Evolutionary conservation across 2,329 filamentous ascomycete genomes (phyloP).

Genomic region (Trichoderma koningii): DNA sequence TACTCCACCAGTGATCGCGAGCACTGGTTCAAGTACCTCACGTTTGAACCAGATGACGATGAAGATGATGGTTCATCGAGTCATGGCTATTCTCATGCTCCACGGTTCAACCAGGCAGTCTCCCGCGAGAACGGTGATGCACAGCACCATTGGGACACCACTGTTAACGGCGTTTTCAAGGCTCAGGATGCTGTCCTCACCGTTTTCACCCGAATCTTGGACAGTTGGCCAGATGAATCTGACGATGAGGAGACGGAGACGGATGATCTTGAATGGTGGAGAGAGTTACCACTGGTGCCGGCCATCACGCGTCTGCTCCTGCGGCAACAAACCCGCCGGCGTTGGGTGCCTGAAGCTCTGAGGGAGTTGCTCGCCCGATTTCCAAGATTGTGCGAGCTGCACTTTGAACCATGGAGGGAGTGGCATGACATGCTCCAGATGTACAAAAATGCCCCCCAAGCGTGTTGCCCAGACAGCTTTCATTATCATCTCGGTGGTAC

Average conservation of each 20-base stretch:
- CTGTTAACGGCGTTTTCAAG: constrained; percentile 22
- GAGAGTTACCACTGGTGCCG: constrained; percentile 33
- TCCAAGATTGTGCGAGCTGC: constrained; percentile 39
- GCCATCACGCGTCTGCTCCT: constrained; percentile 39
- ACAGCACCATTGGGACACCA: constrained; percentile 19
- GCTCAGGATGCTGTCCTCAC: constrained; percentile 1
- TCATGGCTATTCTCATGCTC: neutral
- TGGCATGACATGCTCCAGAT: constrained; percentile 25
- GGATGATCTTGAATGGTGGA: constrained; percentile 3
- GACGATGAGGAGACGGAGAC: constrained; percentile 25
- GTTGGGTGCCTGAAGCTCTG: constrained; percentile 36
- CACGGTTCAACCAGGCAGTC: neutral
- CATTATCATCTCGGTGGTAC: neutral
- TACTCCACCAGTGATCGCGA: constrained; percentile 39
- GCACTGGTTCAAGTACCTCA: constrained; percentile 38
- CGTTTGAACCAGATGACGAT: constrained; percentile 28
- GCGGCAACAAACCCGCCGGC: constrained; percentile 40
- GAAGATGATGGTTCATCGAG: neutral
- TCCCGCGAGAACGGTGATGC: constrained; percentile 3
- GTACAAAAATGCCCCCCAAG: neutral
- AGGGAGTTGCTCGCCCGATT: constrained; percentile 37
- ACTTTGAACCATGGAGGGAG: constrained; percentile 43
- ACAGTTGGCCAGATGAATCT: constrained; percentile 1
- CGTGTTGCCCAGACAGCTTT: neutral
- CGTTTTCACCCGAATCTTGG: constrained; percentile 34